Evolutionary conservation across 345 rosid genomes (phyloP).

Genomic region (Trapa bicornis): DNA sequence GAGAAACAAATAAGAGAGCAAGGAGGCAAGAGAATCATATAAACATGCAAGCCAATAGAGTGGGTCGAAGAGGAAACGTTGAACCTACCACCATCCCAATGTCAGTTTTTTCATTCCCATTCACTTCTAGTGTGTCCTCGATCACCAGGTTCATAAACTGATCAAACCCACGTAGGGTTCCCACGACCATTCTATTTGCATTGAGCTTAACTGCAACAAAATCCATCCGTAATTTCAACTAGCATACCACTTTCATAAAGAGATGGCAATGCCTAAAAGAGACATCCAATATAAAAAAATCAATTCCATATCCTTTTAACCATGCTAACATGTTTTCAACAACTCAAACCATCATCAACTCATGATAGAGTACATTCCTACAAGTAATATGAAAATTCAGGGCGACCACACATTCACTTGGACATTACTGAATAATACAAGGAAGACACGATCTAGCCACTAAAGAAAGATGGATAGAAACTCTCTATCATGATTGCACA

Average conservation of each 20-base stretch:
- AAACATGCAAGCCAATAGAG: neutral
- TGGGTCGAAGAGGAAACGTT: neutral
- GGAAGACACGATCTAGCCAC: neutral
- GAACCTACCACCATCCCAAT: constrained; percentile 20
- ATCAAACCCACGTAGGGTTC: constrained; percentile 20
- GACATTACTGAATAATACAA: neutral
- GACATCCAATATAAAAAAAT: neutral
- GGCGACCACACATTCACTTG: neutral
- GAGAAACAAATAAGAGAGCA: neutral
- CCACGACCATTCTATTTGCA: constrained; percentile 16
- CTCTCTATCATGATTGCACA: neutral
- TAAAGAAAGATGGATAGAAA: neutral
- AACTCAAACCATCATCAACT: neutral
- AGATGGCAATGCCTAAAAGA: neutral
- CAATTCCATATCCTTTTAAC: neutral
- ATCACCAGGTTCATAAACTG: constrained; percentile 21
- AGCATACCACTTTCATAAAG: neutral
- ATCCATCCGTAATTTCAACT: neutral
- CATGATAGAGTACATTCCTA: neutral
- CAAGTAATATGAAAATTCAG: neutral
- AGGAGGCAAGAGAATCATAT: neutral
- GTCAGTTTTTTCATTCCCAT: constrained; percentile 17
- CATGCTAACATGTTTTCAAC: neutral
- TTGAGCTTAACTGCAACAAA: constrained; percentile 16
- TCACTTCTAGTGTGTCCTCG: constrained; percentile 20